Conservation (phyloP, 768 basidiomycete genomes). For the Lactarius indigo region DNA sequence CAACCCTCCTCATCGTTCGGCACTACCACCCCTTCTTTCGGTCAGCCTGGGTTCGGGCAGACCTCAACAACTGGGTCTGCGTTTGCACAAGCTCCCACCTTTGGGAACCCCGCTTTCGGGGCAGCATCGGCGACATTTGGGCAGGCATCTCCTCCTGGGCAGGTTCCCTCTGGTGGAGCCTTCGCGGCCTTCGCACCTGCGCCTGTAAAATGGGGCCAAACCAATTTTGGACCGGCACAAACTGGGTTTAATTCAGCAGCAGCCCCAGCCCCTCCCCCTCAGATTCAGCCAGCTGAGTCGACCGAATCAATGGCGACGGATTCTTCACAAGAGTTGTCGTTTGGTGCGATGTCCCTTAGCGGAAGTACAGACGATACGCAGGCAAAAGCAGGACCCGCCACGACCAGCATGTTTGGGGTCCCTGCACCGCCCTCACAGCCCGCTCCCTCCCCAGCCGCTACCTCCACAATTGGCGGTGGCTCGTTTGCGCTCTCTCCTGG, state of each 20-base stretch:
- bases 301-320: constrained; percentile 24
- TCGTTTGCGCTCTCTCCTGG: constrained; percentile 30
- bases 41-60: constrained; percentile 20
- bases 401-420: constrained; percentile 30
- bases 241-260: constrained; percentile 12
- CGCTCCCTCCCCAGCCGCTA: background rate
- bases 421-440: constrained; percentile 20
- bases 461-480: constrained; percentile 22
- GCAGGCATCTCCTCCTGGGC: constrained; percentile 16
- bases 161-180: constrained; percentile 15
- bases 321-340: constrained; percentile 19
- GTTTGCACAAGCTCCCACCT: constrained; percentile 20
- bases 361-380: constrained; percentile 16
- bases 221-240: constrained; percentile 17
- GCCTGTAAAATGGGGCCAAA: constrained; percentile 29
- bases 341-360: constrained; percentile 32
- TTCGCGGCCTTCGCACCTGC: constrained; percentile 30
- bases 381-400: constrained; percentile 21
- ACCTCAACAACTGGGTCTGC: constrained; percentile 10
- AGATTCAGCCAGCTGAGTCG: constrained; percentile 15
- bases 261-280: constrained; percentile 10
- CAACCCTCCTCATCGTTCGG: constrained; percentile 13
- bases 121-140: constrained; percentile 14
- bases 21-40: constrained; percentile 34
- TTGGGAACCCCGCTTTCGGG: constrained; percentile 16